Conservation (phyloP, 2,329 filamentous ascomycete genomes). For the Botryosphaeria dothidea region DNA sequence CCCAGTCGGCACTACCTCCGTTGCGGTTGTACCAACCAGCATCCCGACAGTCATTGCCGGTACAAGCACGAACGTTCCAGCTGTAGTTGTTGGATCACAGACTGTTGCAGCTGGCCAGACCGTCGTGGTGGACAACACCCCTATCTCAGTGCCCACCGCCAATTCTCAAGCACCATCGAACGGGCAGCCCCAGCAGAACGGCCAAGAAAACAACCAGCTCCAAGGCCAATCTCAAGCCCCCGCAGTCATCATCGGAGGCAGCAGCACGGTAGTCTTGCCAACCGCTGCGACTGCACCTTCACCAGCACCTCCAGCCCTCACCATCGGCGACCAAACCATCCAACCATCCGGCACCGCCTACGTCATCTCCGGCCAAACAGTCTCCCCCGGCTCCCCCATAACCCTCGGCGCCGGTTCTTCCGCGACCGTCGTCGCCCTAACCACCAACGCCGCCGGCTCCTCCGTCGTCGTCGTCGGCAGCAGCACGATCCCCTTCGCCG, state of each 20-base stretch:
- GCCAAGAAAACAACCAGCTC: background rate
- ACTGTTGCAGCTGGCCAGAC: background rate
- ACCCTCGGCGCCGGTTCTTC: conserved; percentile 22
- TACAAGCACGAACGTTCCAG: conserved; percentile 1
- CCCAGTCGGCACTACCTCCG: background rate
- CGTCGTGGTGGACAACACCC: background rate
- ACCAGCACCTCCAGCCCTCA: conserved; percentile 1
- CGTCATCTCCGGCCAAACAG: conserved; percentile 10
- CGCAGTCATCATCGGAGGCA: conserved; percentile 30
- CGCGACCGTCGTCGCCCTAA: conserved; percentile 28
- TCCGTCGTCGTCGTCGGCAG: conserved; percentile 31
- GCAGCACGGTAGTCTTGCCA: conserved; percentile 30
- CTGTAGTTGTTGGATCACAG: background rate
- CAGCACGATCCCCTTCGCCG: conserved; percentile 30
- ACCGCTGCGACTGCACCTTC: conserved; percentile 27
- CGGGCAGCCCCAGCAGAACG: background rate
- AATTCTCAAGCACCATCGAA: background rate
- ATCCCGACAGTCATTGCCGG: background rate
- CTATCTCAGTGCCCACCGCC: background rate
- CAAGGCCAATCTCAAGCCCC: conserved; percentile 25
- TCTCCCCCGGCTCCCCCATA: conserved; percentile 6
- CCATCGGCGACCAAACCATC: background rate
- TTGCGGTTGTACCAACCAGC: background rate
- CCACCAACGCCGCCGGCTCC: conserved; percentile 28
- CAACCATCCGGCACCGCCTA: conserved; percentile 6